Evolutionary conservation across 108 stramenopile genomes (phyloP), one percentile per base, ranked within the genome.

Genomic region (Nitzschia sp.): DNA sequence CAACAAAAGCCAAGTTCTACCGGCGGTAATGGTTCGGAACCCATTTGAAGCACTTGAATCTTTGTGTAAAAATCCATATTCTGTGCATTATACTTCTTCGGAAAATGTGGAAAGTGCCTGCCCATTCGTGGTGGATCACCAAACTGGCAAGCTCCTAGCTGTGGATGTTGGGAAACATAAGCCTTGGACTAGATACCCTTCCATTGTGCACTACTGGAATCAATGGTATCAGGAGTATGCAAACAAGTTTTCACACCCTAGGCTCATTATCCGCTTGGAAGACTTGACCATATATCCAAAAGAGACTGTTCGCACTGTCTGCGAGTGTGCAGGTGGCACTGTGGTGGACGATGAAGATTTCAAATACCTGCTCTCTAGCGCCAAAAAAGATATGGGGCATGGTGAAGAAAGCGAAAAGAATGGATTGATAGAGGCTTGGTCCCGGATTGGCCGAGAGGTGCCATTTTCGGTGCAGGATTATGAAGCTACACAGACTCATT

Each of bases 181-280:
- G 15, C 44, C 60, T 38, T 13, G 41, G 8, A 38, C 26, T 26
- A 22, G 35, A 15, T 72, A 65, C 35, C 0, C 67, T 23, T 83
- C 81, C 0, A 41, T 89, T 65, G 85, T 72, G 11, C 75, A 85
- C 55, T 47, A 84, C 17, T 86, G 81, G 79, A 82, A 76, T 38
- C 70, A 75, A 34, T 89, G 83, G 83, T 85, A 89, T 33, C 44
- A 66, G 22, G 62, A 81, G 41, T 80, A 80, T 31, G 55, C 45
- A 19, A 28, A 55, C 27, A 47, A 79, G 32, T 66, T 77, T 53
- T 35, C 67, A 45, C 73, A 71, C 57, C 80, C 80, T 19, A 69
- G 52, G 27, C 21, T 84, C 6, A 75, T 84, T 32, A 76, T 84
- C 13, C 64, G 83, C 29, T 72, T 77, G 36, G 83, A 84, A 60